Evolutionary conservation across 768 basidiomycete genomes (phyloP), one percentile per base, ranked within the genome.

Genomic region (Mycena epipterygia): DNA sequence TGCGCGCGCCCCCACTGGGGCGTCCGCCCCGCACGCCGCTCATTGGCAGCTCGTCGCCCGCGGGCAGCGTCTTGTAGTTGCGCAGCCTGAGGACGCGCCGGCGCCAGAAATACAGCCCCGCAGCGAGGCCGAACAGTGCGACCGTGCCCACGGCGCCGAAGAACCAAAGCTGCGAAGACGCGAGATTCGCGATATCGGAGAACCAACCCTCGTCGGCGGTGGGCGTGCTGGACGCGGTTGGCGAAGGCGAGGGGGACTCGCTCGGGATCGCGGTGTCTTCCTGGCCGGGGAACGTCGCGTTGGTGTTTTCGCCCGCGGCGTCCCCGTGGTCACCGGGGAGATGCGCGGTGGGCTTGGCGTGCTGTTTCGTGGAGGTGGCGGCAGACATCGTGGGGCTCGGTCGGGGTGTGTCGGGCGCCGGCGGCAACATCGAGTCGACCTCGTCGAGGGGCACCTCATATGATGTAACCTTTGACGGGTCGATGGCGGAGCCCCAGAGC

Each of bases 141-240:
- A 98, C 93, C 14, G 89, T 87, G n/a, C 90, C 90, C n/a, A 93
- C 82, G 1, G 95, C 95, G 65, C 90, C 91, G 68, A 96, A 95
- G 81, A 98, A 89, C 97, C 97, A 99, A 70, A 90, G 93, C 70
- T 93, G 91, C 74, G 86, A 91, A 13, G 89, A 88, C 56, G 94
- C 84, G 29, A 97, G 88, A 66, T 87, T 89, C 3, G 89, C 87
- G 84, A 97, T 89, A 73, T 90, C 90, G 1, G 93, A 86, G 84
- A 95, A 95, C 92, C 94, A 96, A 66, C 94, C 94, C 77, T 93
- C 89, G 74, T 95, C 95, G 3, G 90, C 86, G 3, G 93, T 91
- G 11, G 89, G 87, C 1, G 85, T 84, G 74, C 84, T 83, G 5
- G 87, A 83, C 1, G 86, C 70, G 16, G 77, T 74, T 16, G 74